Evolutionary conservation across 768 basidiomycete species (phyloP).

Genomic region (Trametes punicea): DNA sequence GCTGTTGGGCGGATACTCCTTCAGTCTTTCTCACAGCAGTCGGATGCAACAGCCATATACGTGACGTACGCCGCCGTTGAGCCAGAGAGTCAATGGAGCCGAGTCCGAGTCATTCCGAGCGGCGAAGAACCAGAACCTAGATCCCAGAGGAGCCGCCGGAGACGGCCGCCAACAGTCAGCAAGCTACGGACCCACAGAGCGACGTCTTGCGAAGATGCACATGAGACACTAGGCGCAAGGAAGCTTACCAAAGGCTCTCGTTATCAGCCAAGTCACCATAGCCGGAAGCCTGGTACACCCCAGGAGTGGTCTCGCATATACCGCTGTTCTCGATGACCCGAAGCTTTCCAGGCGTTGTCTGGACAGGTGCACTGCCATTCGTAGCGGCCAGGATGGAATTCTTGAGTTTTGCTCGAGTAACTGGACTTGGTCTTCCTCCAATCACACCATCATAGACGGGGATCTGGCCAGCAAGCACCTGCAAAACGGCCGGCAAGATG

Average conservation of each 20-base stretch:
- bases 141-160: background rate
- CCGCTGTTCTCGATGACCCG: constrained; percentile 60
- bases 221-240: background rate
- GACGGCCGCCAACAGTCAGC: constrained; percentile 1
- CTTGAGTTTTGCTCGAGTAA: constrained; percentile 4
- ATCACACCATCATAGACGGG: constrained; percentile 48
- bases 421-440: constrained; percentile 40
- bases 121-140: constrained; percentile 69
- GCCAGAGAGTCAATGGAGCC: constrained; percentile 63
- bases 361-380: background rate
- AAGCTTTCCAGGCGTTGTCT: constrained; percentile 43
- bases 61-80: constrained; percentile 50
- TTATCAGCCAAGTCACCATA: constrained; percentile 56
- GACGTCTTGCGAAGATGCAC: background rate
- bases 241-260: constrained; percentile 53
- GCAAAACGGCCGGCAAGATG: constrained; percentile 16
- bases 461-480: constrained; percentile 38
- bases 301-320: constrained; percentile 62
- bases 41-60: background rate
- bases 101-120: constrained; percentile 57
- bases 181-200: background rate
- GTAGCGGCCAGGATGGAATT: constrained; percentile 11
- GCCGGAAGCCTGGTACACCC: constrained; percentile 59
- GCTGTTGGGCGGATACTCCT: constrained; percentile 21
- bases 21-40: background rate